Percentiles rank a stretch among this genome's conserved stretches.
Evolutionary conservation across 179 eudicot genomes (phyloP).

Genomic region (Drosera spatulata): DNA sequence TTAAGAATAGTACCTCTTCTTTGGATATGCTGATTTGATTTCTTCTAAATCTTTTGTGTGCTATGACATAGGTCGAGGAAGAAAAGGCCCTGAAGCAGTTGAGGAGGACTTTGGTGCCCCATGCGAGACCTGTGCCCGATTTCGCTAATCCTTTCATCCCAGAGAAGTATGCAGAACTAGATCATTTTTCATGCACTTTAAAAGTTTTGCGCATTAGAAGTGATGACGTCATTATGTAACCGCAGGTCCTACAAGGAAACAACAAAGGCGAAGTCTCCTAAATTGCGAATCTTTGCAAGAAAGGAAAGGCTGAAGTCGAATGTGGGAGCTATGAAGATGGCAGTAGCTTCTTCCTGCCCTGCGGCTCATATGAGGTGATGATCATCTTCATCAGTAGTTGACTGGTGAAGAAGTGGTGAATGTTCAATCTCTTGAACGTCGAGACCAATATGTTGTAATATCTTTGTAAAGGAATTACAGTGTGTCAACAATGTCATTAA

Average conservation of each 20-base stretch:
- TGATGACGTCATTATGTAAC: too few relatives aligned
- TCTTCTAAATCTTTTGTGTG: background rate
- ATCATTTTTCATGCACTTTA: background rate
- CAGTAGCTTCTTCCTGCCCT: constrained; percentile 19
- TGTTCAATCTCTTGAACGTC: too few relatives aligned
- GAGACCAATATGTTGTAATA: too few relatives aligned
- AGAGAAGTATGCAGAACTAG: constrained; percentile 43
- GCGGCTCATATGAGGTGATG: too few relatives aligned
- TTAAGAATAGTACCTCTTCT: background rate
- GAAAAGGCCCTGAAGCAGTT: constrained; percentile 94
- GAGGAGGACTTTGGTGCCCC: constrained; percentile 82
- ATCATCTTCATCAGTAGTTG: too few relatives aligned
- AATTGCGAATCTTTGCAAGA: constrained; percentile 39
- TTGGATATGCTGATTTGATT: background rate
- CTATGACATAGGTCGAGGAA: constrained; percentile 80
- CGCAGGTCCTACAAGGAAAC: constrained; percentile 55
- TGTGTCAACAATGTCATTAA: too few relatives aligned
- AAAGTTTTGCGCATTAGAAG: background rate
- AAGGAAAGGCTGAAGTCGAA: constrained; percentile 36
- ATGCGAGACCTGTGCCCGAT: constrained; percentile 83
- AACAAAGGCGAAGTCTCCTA: constrained; percentile 74
- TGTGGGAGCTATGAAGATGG: constrained; percentile 22
- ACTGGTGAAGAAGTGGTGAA: too few relatives aligned
- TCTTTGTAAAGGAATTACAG: too few relatives aligned
- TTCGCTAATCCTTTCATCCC: constrained; percentile 72